phyloP scores from a whole-genome alignment of 257 asterid species.

The Cordia subcordata region DNA sequence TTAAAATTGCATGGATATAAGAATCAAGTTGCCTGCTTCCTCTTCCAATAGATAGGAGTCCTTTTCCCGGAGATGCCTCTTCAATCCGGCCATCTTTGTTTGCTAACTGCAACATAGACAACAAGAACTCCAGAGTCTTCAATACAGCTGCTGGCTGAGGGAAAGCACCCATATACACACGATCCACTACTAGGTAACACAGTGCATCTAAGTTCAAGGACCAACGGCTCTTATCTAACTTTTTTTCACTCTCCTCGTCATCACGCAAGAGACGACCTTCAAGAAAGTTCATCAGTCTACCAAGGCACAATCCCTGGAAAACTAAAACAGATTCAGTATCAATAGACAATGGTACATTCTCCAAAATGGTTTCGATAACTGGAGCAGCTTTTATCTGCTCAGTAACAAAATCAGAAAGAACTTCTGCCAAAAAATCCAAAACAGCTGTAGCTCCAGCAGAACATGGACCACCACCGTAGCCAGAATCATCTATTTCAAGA shows the following conservation, averaged over 20 bases:
- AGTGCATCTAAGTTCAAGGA: constrained; percentile 82
- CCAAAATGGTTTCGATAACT: constrained; percentile 66
- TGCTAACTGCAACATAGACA: constrained; percentile 96
- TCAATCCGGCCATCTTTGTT: constrained; percentile 97
- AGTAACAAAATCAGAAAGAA: constrained; percentile 70
- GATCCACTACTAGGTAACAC: constrained; percentile 89
- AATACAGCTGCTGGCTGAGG: constrained; percentile 84
- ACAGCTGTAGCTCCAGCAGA: constrained; percentile 96
- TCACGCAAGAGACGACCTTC: constrained; percentile 94
- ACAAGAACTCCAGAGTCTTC: constrained; percentile 83
- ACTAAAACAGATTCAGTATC: constrained; percentile 87
- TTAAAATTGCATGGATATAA: constrained; percentile 69
- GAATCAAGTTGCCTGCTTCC: constrained; percentile 89
- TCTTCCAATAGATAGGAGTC: constrained; percentile 89
- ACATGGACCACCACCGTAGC: constrained; percentile 99
- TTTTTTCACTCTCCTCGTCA: constrained; percentile 90
- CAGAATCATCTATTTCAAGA: constrained; percentile 92
- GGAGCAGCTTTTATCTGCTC: constrained; percentile 84
- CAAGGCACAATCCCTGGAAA: constrained; percentile 93
- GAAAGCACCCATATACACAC: constrained; percentile 95
- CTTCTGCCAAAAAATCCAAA: constrained; percentile 90
- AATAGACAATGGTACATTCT: constrained; percentile 69
- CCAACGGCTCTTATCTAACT: constrained; percentile 82
- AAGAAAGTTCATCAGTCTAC: constrained; percentile 88
- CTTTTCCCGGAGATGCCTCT: constrained; percentile 81